Evolutionary conservation across 805 yeast species (phyloP), one percentile per base, ranked within the genome.

Genomic region (Starmerella scarabaei): DNA sequence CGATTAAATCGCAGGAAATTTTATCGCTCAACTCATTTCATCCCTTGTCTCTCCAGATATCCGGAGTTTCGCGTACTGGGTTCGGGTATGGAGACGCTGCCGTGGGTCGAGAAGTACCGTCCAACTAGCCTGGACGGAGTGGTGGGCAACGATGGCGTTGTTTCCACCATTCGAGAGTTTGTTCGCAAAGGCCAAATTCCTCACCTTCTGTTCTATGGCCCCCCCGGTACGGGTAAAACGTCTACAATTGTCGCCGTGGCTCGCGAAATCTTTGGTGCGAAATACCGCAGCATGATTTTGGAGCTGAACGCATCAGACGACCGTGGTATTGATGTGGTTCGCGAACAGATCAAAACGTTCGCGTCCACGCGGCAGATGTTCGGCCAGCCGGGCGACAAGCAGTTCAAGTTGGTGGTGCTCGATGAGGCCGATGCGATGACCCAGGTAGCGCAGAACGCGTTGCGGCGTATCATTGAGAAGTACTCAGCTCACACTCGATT

Each of bases 381-480:
- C 61, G 41, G 57, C 41, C 35, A 41, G 30, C 40, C 45, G 5
- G 26, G 35, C 21, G 68, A 76, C 44, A 68, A 71, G 40, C 93
- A 91, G 12, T 85, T 85, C 68, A 88, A 88, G 56, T 65, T 88
- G 52, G 79, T 88, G 43, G 82, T 88, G n/a, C 64, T 88, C 44
- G 97, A 88, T 63, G 97, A 88, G 63, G 95, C 95, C 0, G 95
- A 91, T 59, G 83, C 94, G 11, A 91, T 91, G 96, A 91, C 98
- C 8, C 72, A 83, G 32, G 96, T 84, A 53, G 98, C 98, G 0
- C 98, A 91, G 57, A 74, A 85, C 40, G 98, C 98, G 1, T 67
- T 91, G 48, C 74, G 98, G 63, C 72, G 98, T 60, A 88, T 78
- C 53, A 88, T 88, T 57, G 97, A 88, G 57, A 84, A 81, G 56